Evolutionary conservation across 2,329 filamentous ascomycete species (phyloP).

Genomic region (Alternaria panax): DNA sequence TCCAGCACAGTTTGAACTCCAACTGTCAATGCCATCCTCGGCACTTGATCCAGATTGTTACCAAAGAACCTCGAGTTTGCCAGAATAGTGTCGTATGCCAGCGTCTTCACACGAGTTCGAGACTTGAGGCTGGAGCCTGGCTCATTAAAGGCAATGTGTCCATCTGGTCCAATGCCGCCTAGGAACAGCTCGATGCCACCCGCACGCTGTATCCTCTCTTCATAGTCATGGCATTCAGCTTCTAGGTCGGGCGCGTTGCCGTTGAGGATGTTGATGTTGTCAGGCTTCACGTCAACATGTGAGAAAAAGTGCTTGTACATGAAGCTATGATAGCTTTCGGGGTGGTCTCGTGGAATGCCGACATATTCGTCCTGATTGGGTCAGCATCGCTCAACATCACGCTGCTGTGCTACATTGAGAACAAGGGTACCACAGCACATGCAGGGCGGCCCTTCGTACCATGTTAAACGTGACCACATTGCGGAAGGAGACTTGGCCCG

Average conservation of each 20-base stretch:
- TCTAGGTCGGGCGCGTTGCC: constrained; percentile 79
- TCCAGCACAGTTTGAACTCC: constrained; percentile 85
- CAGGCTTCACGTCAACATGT: constrained; percentile 79
- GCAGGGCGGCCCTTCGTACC: constrained; percentile 58
- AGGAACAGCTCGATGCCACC: constrained; percentile 88
- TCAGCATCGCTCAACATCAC: constrained; percentile 30
- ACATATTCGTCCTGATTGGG: constrained; percentile 79
- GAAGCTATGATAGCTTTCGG: constrained; percentile 88
- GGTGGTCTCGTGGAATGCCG: constrained; percentile 80
- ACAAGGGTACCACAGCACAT: constrained; percentile 22
- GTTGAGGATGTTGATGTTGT: constrained; percentile 84
- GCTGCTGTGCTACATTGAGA: constrained; percentile 28
- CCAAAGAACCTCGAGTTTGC: constrained; percentile 87
- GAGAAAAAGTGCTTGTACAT: constrained; percentile 95
- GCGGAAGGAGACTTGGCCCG: constrained; percentile 79
- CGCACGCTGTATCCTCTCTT: constrained; percentile 74
- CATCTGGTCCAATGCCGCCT: constrained; percentile 83
- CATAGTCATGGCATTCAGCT: constrained; percentile 79
- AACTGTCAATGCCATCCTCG: constrained; percentile 82
- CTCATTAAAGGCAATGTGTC: constrained; percentile 91
- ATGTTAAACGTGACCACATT: constrained; percentile 94
- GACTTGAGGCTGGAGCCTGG: constrained; percentile 80
- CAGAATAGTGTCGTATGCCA: constrained; percentile 85
- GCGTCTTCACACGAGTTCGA: constrained; percentile 82
- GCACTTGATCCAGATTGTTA: constrained; percentile 75